These are phyloP conservation scores for Myriosclerotinia duriaeana DNA, from an alignment of 2,329 filamentous ascomycete species.

Conservation along the genomic window DNA sequence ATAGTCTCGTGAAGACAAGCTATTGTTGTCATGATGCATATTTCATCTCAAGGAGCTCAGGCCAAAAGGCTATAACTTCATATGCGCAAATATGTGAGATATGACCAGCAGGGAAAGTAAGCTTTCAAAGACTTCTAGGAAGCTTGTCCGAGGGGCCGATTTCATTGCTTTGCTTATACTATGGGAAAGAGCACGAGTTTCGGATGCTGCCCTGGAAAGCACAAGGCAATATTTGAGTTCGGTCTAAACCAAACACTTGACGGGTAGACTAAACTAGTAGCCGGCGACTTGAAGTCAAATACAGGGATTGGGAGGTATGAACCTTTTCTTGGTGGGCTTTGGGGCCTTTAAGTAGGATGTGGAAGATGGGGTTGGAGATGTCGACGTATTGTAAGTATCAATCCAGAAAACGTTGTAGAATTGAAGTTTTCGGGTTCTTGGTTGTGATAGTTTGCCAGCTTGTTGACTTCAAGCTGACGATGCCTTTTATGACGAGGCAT, in stretches of 20 bases:
- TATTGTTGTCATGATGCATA: background rate
- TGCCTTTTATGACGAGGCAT: background rate
- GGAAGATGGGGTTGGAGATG: background rate
- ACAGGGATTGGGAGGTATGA: background rate
- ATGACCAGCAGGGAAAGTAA: background rate
- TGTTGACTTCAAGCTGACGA: background rate
- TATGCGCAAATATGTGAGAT: too few relatives aligned
- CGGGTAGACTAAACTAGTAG: slow-evolving; percentile 1
- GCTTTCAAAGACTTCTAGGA: background rate
- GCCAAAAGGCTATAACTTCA: background rate
- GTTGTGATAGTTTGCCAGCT: background rate
- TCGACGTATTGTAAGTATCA: background rate
- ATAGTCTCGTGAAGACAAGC: background rate
- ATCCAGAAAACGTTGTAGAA: slow-evolving; percentile 4
- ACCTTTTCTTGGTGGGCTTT: slow-evolving; percentile 2
- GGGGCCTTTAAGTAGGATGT: background rate
- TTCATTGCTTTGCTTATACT: background rate
- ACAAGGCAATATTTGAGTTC: slow-evolving; percentile 8
- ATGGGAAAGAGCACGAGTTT: background rate
- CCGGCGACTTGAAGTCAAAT: background rate
- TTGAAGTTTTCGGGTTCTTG: background rate
- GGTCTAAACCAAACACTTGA: slow-evolving; percentile 4
- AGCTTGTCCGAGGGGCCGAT: background rate
- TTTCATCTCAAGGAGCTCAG: background rate
- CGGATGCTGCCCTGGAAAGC: background rate